A percentile compares a stretch with the other conserved stretches of the same genome.
phyloP scores from a whole-genome alignment of 331 rosid species.

The Rhamnella rubrinervis region DNA sequence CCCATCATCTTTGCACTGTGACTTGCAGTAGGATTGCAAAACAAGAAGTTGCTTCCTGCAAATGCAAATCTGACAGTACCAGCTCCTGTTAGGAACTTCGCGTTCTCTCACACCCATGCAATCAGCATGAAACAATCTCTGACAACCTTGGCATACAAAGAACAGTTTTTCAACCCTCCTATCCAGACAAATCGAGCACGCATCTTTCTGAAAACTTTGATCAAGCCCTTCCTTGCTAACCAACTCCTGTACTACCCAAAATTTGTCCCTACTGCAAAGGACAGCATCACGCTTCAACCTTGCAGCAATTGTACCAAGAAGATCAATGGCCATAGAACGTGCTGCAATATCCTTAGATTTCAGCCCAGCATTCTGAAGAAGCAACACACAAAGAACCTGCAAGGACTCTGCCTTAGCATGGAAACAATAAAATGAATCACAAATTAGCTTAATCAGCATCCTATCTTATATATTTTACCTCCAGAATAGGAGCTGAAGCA shows the following conservation, averaged over 20 bases:
- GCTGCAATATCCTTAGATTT: conserved; percentile 84
- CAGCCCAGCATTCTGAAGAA: conserved; percentile 88
- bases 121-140: conserved; percentile 82
- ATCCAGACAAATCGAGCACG: conserved; percentile 73
- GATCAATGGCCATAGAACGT: conserved; percentile 89
- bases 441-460: conserved; percentile 12
- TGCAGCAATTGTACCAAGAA: conserved; percentile 98
- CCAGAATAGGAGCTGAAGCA: conserved; percentile 84
- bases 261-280: conserved; percentile 62
- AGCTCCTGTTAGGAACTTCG: conserved; percentile 69
- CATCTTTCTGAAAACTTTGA: conserved; percentile 49
- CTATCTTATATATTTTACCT: conserved; percentile 44
- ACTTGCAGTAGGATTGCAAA: conserved; percentile 76
- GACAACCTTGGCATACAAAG: conserved; percentile 62
- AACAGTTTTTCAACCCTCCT: conserved; percentile 54
- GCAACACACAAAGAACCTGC: conserved; percentile 89
- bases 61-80: conserved; percentile 83
- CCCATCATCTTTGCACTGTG: conserved; percentile 56
- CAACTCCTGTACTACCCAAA: conserved; percentile 81
- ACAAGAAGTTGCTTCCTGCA: conserved; percentile 82
- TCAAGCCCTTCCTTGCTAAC: conserved; percentile 41
- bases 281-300: conserved; percentile 97
- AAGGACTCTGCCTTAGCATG: conserved; percentile 35
- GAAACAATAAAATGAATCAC: conserved; percentile 24
- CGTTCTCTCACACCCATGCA: conserved; percentile 75